These are phyloP conservation scores for Citrullus mucosospermus DNA, from an alignment of 306 rosid species.

Conservation along the genomic window DNA sequence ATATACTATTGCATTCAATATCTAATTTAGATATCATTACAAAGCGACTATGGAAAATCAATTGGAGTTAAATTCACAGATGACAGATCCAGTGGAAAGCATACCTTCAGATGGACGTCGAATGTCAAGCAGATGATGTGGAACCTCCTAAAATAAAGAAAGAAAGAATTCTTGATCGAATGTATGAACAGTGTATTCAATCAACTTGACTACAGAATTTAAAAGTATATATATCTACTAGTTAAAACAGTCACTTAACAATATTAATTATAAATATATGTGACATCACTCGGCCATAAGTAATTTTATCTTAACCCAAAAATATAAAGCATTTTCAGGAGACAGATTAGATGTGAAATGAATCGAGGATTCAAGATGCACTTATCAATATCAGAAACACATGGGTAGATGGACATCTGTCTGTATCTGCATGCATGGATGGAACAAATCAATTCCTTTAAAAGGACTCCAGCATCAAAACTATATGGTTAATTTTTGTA, in stretches of 20 bases:
- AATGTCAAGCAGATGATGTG: conserved; percentile 74
- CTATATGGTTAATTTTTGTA: background rate
- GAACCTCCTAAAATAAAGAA: conserved; percentile 54
- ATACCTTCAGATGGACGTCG: conserved; percentile 74
- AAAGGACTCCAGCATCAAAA: background rate
- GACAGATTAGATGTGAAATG: background rate
- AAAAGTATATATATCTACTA: background rate
- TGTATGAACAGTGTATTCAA: background rate
- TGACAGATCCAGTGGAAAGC: conserved; percentile 18
- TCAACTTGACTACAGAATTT: background rate
- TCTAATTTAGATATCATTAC: background rate
- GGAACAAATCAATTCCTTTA: background rate
- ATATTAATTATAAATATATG: background rate
- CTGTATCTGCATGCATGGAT: background rate
- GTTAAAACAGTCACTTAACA: background rate
- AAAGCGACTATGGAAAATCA: background rate
- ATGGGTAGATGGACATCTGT: background rate
- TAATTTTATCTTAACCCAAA: background rate
- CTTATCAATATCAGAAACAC: background rate
- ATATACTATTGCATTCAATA: background rate
- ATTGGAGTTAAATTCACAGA: conserved; percentile 1
- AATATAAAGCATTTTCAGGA: background rate
- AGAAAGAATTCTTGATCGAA: background rate
- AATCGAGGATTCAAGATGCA: background rate
- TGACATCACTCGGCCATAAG: background rate